phyloP scores from a whole-genome alignment of 305 asterid species.

The Andrographis paniculata region DNA sequence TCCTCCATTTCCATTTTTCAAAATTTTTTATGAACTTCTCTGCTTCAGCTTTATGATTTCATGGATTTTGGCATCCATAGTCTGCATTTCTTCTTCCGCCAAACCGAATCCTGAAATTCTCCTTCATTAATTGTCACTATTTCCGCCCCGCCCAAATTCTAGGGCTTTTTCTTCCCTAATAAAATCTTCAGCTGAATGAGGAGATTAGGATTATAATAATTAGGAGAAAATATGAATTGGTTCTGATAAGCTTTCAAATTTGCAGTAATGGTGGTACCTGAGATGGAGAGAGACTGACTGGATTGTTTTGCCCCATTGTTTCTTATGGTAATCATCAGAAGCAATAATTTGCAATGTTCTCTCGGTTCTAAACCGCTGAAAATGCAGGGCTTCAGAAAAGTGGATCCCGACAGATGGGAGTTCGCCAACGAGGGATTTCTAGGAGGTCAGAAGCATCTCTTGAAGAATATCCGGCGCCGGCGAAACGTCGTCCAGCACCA shows the following conservation, averaged over 20 bases:
- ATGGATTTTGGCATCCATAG: not conserved
- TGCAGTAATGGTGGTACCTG: not conserved
- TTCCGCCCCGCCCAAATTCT: too few species aligned
- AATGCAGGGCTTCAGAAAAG: conserved; percentile 79
- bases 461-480: conserved; percentile 66
- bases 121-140: too few species aligned
- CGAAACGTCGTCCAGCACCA: conserved; percentile 26
- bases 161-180: too few species aligned
- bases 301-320: not conserved
- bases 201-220: not conserved
- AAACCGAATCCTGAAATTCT: too few species aligned
- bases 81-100: too few species aligned
- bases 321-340: not conserved
- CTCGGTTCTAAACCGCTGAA: not conserved
- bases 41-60: not conserved
- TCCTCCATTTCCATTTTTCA: not conserved
- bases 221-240: not conserved
- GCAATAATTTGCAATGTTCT: not conserved
- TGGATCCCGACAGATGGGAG: conserved; percentile 90
- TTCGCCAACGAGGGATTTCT: conserved; percentile 82
- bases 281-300: not conserved
- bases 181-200: too few species aligned
- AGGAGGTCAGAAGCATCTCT: conserved; percentile 82
- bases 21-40: not conserved
- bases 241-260: not conserved